Base-by-base conservation (phyloP, 2,329 filamentous ascomycete species). In the Alternaria sp. region DNA sequence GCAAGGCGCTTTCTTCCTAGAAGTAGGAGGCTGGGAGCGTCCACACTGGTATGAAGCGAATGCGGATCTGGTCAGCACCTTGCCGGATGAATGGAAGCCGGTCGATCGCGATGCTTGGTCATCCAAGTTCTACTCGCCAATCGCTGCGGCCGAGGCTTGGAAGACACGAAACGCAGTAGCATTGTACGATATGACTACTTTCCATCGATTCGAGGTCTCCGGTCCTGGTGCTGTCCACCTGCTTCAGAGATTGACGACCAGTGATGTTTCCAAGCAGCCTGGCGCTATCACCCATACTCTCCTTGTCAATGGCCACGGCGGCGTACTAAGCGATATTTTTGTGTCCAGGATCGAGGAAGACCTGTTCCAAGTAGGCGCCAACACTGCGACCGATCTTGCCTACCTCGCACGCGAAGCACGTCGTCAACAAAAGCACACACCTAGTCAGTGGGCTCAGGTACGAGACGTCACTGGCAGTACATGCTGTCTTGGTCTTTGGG, bases 11-110 rank as follows among this genome's bases (percentile, higher is more conserved):
- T 86, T 80, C 64, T 89, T 89, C 75, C 80, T 89, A 5, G 88
- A 89, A 62, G 77, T 79, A 3, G 84, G 84, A 14, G 86, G 84
- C 0, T 89, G 87, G 87, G 87, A 89, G 67, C 83, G 87, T 0
- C 87, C 87, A 3, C 84, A 86, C 57, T 89, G 87, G 87, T 89
- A 85, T 51, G 84, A 87, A 61, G 77, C 81, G 0, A 89, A 89
- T 64, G 80, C 80, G 14, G 71, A 79, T 4, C 78, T 89, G 2
- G 68, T 89, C 2, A 75, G 80, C 6, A 75, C 81, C 0, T 71
- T 89, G 4, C 87, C 88, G 0, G 67, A 78, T 0, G 78, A 82
- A 42, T 89, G 87, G 87, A 78, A 78, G 59, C 85, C 87, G 0
- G 78, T 83, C 0, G 82, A 84, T 38, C 82, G 87, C 11, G 87